phyloP scores from a whole-genome alignment of 345 rosid species.

The Heritiera littoralis region DNA sequence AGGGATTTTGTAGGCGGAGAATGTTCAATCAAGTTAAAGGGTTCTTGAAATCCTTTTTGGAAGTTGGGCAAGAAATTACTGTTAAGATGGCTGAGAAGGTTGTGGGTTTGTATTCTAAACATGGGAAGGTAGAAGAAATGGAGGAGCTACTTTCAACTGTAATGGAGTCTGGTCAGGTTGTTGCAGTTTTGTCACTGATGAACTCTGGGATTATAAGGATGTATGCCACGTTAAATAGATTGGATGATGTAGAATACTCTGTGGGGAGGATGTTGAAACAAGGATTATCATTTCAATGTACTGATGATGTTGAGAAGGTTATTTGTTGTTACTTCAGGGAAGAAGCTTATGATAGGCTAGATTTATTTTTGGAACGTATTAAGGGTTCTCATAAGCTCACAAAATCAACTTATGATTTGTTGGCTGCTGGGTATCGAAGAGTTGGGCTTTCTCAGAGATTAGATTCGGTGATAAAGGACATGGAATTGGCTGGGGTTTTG shows the following conservation, averaged over 20 bases:
- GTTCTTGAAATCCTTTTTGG: constrained; percentile 30
- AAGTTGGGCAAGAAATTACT: constrained; percentile 31
- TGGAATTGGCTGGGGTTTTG: constrained; percentile 26
- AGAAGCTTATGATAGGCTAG: constrained; percentile 44
- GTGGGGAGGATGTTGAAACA: constrained; percentile 46
- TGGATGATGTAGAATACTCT: constrained; percentile 46
- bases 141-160: constrained; percentile 35
- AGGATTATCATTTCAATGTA: constrained; percentile 34
- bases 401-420: constrained; percentile 37
- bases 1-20: constrained; percentile 30
- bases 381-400: constrained; percentile 29
- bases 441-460: constrained; percentile 34
- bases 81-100: constrained; percentile 32
- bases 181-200: constrained; percentile 25
- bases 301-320: constrained; percentile 42
- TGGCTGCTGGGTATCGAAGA: constrained; percentile 44
- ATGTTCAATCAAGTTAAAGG: constrained; percentile 24
- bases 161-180: constrained; percentile 22
- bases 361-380: constrained; percentile 40
- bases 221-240: constrained; percentile 34
- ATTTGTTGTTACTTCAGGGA: constrained; percentile 42
- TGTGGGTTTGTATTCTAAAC: constrained; percentile 26
- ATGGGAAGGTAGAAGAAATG: constrained; percentile 32
- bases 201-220: constrained; percentile 36
- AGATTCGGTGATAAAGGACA: constrained; percentile 32